Evolutionary conservation across 2,329 filamentous ascomycete genomes (phyloP), one percentile per base, ranked within the genome.

Genomic region (Colletotrichum spinosum): DNA sequence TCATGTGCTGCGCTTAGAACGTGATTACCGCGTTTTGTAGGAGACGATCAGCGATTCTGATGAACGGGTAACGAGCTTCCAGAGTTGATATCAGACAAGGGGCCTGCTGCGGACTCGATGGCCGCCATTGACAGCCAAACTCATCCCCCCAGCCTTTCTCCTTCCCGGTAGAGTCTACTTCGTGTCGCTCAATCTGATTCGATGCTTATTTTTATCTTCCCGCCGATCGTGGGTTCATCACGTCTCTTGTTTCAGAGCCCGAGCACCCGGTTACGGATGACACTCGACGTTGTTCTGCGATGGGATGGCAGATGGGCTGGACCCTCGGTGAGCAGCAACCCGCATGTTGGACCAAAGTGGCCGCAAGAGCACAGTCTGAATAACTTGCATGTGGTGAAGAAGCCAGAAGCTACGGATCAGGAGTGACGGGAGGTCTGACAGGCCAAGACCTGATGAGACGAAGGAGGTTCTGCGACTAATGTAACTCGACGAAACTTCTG

Each of bases 401-500:
- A 13, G 55, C 55, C 48, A 60, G 45, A 38, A 51, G 17, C 12
- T 41, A 8, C 10, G 4, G 4, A 35, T 34, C 33, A n/a, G 25
- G 45, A 10, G 25, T 8, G 33, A 49, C 2, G 17, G 6, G 46
- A 9, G 46, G 10, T n/a, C 9, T 4, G 10, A 33, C 17, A 9
- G 4, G 57, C 57, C 57, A 55, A 60, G 57, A 60, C 56, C 11
- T 41, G 50, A 13, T 64, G 61, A 49, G 42, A 60, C 38, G 44
- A 37, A 34, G 34, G 42, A 51, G 52, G 12, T 49, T 49, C 57
- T 56, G 62, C 61, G 62, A 61, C 62, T 62, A 45, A 65, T 65
- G 57, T 58, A 41, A 65, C 62, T 56, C 41, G 8, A 42, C 51
- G 57, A 65, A 65, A 61, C 57, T 55, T 61, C 61, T 65, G 57